phyloP scores from a whole-genome alignment of 1,284 basidiomycete genomes.

The Kwoniella shivajii region DNA sequence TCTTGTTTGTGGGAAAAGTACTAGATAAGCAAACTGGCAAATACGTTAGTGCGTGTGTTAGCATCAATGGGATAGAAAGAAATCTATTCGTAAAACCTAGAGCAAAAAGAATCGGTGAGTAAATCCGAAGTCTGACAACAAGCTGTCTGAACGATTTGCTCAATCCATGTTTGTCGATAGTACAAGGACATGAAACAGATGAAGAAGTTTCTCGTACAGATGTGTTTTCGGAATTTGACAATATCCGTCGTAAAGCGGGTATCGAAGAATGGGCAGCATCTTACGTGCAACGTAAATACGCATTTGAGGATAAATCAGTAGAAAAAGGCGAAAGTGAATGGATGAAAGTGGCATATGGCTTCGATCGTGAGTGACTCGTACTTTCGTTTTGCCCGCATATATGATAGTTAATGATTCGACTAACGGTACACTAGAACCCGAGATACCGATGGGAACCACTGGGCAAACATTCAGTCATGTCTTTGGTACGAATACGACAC shows the following conservation, averaged over 20 bases:
- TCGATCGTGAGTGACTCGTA: conserved; percentile 63
- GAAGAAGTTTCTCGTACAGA: conserved; percentile 67
- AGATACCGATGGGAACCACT: conserved; percentile 69
- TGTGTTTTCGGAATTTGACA: conserved; percentile 83
- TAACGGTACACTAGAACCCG: conserved; percentile 58
- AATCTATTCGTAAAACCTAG: conserved; percentile 94
- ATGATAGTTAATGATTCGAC: not conserved
- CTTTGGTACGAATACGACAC: conserved; percentile 89
- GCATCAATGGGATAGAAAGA: conserved; percentile 81
- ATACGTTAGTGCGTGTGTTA: conserved; percentile 87
- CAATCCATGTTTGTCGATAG: no score
- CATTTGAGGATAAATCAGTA: conserved; percentile 83
- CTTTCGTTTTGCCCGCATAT: not conserved
- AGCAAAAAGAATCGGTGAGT: conserved; percentile 64
- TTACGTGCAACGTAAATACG: conserved; percentile 88
- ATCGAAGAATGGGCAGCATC: conserved; percentile 76
- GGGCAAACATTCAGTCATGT: conserved; percentile 84
- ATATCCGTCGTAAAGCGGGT: conserved; percentile 69
- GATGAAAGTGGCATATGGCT: conserved; percentile 90
- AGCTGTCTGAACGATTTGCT: not conserved
- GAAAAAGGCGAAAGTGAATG: conserved; percentile 80
- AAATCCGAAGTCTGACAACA: not conserved
- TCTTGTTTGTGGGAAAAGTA: conserved; percentile 84
- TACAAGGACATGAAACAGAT: conserved; percentile 70
- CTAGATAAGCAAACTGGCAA: conserved; percentile 68